Evolutionary conservation across 2,329 filamentous ascomycete genomes (phyloP).

Genomic region (Pyricularia grisea): DNA sequence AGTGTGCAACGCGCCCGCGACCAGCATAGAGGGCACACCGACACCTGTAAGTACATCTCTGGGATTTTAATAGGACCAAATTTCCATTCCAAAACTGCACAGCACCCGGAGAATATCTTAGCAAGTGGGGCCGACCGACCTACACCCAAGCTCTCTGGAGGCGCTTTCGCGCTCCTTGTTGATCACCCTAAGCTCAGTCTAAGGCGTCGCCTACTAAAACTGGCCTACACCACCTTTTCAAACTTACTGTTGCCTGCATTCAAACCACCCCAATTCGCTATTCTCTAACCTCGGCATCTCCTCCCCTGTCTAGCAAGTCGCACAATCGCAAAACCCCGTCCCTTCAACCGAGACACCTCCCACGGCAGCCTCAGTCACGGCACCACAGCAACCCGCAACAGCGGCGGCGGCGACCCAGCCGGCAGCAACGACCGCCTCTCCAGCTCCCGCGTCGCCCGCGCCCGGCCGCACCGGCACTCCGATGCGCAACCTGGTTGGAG

Average conservation of each 20-base stretch:
- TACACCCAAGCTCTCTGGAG: background rate
- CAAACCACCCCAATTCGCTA: background rate
- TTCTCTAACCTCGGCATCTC: background rate
- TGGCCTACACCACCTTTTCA: too few species aligned
- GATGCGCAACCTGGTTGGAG: conserved; percentile 19
- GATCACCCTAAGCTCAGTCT: background rate
- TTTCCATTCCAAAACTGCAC: background rate
- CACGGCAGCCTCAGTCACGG: background rate
- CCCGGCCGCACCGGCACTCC: conserved; percentile 38
- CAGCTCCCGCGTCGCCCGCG: conserved; percentile 22
- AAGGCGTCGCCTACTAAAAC: background rate
- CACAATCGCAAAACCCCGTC: background rate
- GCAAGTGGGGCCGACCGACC: background rate
- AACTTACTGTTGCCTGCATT: background rate
- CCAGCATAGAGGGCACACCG: background rate
- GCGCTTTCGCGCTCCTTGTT: too few species aligned
- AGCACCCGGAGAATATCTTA: background rate
- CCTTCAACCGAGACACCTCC: background rate
- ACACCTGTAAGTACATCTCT: background rate
- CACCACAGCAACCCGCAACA: background rate
- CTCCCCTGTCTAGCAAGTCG: background rate
- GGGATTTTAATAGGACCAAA: background rate
- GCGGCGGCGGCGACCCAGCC: background rate
- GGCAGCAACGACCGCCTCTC: background rate
- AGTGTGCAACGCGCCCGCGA: background rate